Conservation (phyloP, 352 stramenopile species). For the Halophytophthora polymorphica region DNA sequence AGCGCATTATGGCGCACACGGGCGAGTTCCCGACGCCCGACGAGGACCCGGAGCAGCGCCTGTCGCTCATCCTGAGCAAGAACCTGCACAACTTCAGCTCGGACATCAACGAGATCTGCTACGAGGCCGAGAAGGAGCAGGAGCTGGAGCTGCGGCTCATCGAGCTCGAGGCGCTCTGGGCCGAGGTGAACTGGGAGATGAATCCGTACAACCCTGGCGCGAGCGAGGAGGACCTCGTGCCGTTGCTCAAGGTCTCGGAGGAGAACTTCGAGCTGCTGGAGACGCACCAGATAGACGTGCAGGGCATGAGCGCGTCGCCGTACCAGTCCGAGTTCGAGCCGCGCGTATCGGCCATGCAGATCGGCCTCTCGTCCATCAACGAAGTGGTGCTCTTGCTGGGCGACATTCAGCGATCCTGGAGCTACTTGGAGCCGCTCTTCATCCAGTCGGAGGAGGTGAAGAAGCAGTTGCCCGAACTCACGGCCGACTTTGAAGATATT, state of each 20-base stretch:
- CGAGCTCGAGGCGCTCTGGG: slow-evolving; percentile 91
- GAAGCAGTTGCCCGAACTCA: slow-evolving; percentile 92
- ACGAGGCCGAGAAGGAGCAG: slow-evolving; percentile 96
- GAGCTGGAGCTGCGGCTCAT: slow-evolving; percentile 92
- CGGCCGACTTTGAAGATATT: slow-evolving; percentile 92
- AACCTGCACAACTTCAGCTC: slow-evolving; percentile 93
- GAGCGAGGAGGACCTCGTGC: slow-evolving; percentile 81
- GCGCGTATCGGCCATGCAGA: slow-evolving; percentile 87
- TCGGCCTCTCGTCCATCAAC: slow-evolving; percentile 82
- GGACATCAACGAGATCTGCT: slow-evolving; percentile 96
- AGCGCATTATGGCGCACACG: slow-evolving; percentile 88
- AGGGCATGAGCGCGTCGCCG: slow-evolving; percentile 94
- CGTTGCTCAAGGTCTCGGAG: slow-evolving; percentile 90
- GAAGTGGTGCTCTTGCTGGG: slow-evolving; percentile 93
- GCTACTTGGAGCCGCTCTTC: slow-evolving; percentile 95
- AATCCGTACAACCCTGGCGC: slow-evolving; percentile 83
- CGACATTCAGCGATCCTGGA: slow-evolving; percentile 96
- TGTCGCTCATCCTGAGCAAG: slow-evolving; percentile 90
- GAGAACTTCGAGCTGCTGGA: slow-evolving; percentile 97
- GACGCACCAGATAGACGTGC: slow-evolving; percentile 95
- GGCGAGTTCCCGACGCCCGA: slow-evolving; percentile 91
- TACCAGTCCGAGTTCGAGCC: slow-evolving; percentile 95
- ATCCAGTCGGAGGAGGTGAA: slow-evolving; percentile 97
- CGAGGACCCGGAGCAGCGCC: slow-evolving; percentile 88
- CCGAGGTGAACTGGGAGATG: slow-evolving; percentile 93